Evolutionary conservation across 139 green algal genomes (phyloP).

Genomic region (Chlamydomonas sp.): DNA sequence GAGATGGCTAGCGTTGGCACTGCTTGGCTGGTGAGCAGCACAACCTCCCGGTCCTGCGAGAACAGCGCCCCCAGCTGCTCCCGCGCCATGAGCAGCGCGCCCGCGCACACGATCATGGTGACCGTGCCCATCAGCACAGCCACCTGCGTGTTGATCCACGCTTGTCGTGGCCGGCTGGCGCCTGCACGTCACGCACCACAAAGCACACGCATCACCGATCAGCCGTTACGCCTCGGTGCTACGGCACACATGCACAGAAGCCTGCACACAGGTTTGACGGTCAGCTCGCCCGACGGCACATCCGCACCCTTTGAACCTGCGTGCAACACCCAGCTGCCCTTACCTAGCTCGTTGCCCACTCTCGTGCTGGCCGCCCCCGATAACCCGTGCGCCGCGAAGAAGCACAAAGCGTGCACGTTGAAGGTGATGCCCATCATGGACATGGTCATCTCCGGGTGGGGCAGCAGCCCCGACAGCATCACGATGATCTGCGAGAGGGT

Average conservation of each 20-base stretch:
- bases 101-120: constrained; percentile 57
- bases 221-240: too few species aligned
- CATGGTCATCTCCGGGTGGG: constrained; percentile 66
- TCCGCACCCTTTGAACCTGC: too few species aligned
- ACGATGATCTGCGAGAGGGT: constrained; percentile 55
- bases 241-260: too few species aligned
- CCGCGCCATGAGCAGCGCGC: constrained; percentile 49
- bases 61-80: constrained; percentile 59
- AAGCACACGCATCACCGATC: neutral
- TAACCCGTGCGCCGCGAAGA: constrained; percentile 73
- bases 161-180: constrained; percentile 54
- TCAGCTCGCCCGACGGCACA: too few species aligned
- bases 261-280: too few species aligned
- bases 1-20: constrained; percentile 57
- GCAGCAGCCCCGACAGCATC: constrained; percentile 66
- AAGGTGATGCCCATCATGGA: constrained; percentile 82
- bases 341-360: constrained; percentile 75
- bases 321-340: neutral
- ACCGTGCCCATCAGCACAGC: constrained; percentile 67
- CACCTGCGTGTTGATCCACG: constrained; percentile 69
- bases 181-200: constrained; percentile 3
- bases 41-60: constrained; percentile 47
- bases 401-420: constrained; percentile 75
- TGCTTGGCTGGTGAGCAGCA: constrained; percentile 56
- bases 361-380: constrained; percentile 64